Evolutionary conservation across 805 yeast genomes (phyloP).

Genomic region (Sugiyamaella floridensis): DNA sequence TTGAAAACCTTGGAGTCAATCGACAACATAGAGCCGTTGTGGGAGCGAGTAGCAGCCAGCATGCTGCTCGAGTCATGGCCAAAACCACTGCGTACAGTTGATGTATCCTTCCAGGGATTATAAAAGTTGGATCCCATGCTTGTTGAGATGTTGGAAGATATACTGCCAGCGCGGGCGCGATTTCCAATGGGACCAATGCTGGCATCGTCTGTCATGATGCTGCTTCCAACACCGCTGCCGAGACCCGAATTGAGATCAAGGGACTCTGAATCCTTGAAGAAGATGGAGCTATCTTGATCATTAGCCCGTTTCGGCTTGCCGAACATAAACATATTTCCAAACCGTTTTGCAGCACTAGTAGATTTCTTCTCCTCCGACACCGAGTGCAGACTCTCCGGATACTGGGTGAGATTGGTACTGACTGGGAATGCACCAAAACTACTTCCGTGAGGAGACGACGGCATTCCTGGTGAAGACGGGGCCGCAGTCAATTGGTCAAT

Average conservation of each 20-base stretch:
- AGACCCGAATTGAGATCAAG: neutral
- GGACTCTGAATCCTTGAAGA: neutral
- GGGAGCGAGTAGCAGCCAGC: conserved; percentile 5
- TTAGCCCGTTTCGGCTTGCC: neutral
- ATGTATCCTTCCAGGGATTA: conserved; percentile 11
- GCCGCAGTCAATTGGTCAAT: conserved; percentile 4
- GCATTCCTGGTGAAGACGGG: conserved; percentile 5
- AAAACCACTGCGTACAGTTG: neutral
- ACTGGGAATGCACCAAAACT: conserved; percentile 1
- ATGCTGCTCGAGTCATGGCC: neutral
- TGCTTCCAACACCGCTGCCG: neutral
- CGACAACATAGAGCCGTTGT: neutral
- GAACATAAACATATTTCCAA: neutral
- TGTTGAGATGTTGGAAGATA: conserved; percentile 3
- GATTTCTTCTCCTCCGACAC: neutral
- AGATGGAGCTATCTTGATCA: neutral
- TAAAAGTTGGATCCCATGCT: conserved; percentile 4
- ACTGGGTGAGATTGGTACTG: neutral
- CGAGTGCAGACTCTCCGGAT: neutral
- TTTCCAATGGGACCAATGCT: conserved; percentile 15
- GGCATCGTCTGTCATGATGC: neutral
- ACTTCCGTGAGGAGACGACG: conserved; percentile 12
- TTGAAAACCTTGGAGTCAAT: neutral
- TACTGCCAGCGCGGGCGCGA: conserved; percentile 19
- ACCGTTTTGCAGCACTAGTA: neutral